Evolutionary conservation across 2,329 filamentous ascomycete species (phyloP), one percentile per base, ranked within the genome.

Genomic region (Cordyceps militaris): DNA sequence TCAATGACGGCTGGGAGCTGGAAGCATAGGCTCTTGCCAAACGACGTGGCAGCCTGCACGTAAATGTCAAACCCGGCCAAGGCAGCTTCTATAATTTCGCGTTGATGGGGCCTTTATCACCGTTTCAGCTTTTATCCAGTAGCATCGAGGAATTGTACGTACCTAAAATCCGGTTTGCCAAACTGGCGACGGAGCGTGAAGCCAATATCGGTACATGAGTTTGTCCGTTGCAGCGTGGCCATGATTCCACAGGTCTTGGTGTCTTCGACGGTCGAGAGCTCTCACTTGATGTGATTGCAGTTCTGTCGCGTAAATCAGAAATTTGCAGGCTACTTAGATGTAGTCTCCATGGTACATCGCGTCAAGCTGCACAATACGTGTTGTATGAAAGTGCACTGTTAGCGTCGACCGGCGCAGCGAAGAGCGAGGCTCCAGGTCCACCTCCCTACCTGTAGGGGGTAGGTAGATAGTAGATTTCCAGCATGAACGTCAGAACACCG

Each of bases 1-100:
- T 93, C 88, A 58, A 96, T 86, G 32, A 97, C 85, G 24, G 92
- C 92, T 9, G 92, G 92, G 1, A 97, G 79, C 70, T 97, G 92
- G 69, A 93, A 97, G 74, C 93, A 97, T 55, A 97, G 72, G 67
- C 90, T 95, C 72, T 97, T 97, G 43, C 92, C 93, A 70, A 97
- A 97, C 10, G 87, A 90, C 3, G 89, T 92, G 56, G 89, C 89
- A 48, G 93, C 93, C 72, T 97, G 93, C 1, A 97, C 81, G 67
- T 96, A 97, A 44, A 97, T 88, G 85, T 97, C 93, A 61, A 92
- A 80, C 16, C 90, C 88, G 57, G 88, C 83, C 9, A 97, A 78
- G 3, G 89, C 89, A 8, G 90, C 88, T 59, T 81, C 79, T 57
- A 97, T 93, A 58, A 97, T 91, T 66, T 97, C 91, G 60, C 89